These are phyloP conservation scores for Phyllachora maydis DNA, from an alignment of 2,329 filamentous ascomycete species.

Conservation along the genomic window DNA sequence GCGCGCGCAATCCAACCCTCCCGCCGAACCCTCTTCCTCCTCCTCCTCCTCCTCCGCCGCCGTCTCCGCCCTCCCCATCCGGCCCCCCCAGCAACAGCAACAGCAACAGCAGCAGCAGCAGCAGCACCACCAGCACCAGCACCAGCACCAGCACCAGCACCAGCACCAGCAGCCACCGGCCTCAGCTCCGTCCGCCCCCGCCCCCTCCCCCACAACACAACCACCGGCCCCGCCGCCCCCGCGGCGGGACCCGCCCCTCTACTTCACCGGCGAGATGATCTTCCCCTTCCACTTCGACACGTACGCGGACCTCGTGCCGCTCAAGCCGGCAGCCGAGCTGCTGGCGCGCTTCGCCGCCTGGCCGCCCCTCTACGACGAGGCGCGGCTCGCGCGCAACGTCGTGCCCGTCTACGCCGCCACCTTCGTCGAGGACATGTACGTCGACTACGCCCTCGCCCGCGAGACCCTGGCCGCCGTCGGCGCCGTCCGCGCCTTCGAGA, in stretches of 20 bases:
- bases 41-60: too few relatives aligned
- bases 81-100: too few relatives aligned
- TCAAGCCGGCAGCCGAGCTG: constrained; percentile 48
- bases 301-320: constrained; percentile 50
- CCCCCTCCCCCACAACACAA: too few relatives aligned
- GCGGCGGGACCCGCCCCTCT: constrained; percentile 27
- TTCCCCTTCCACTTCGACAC: constrained; percentile 71
- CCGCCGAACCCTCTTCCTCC: constrained; percentile 19
- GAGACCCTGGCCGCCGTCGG: constrained; percentile 58
- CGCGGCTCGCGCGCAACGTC: constrained; percentile 51
- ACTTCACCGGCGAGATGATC: constrained; percentile 86
- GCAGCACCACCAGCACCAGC: too few relatives aligned
- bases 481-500: constrained; percentile 62
- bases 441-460: constrained; percentile 54
- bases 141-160: too few relatives aligned
- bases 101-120: too few relatives aligned
- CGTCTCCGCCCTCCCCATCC: too few relatives aligned
- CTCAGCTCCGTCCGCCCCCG: too few relatives aligned
- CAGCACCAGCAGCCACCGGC: too few relatives aligned
- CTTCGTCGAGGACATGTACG: constrained; percentile 83
- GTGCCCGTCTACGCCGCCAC: constrained; percentile 75
- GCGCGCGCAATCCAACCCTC: too few relatives aligned
- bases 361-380: constrained; percentile 56
- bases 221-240: constrained; percentile 6
- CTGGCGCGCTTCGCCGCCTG: constrained; percentile 51